Evolutionary conservation across 345 rosid genomes (phyloP), one percentile per base, ranked within the genome.

Genomic region (Capsella bursapastoris): DNA sequence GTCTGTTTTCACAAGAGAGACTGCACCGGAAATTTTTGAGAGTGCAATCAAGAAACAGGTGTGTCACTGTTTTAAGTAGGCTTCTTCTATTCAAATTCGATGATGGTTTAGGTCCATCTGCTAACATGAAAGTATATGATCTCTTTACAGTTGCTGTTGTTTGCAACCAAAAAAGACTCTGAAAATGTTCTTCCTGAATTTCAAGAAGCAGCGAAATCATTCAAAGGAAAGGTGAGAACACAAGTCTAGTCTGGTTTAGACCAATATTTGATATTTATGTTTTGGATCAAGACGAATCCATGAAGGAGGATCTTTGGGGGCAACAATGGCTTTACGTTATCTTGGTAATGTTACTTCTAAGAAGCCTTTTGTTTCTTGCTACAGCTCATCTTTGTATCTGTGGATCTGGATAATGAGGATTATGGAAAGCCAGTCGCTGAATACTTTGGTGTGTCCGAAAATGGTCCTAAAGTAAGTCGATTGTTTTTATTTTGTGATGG

Each of bases 1-100:
- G 74, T 87, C 93, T 52, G 72, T 75, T 57, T 90, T 92, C 75
- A 90, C 96, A 11, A 83, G 85, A 84, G 99, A 95, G 80, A 88
- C 48, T 74, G 96, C 94, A 31, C 83, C 93, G 2, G 72, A 82
- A 47, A 82, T 95, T 70, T 95, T 95, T 68, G 99, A 95, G 79
- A 95, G 94, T 74, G 58, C 82, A 74, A 84, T 95, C 69, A 95
- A 90, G 87, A 92, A 90, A 78, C 99, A 92, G 98, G 97, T 88
- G 47, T 61, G 71, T 40, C 27, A 13, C 5, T 61, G 49, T 9
- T 61, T 74, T 22, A 27, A 35, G 16, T 68, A 50, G 45, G 45
- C 32, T 29, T 40, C 71, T 67, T 34, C 37, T n/a, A 22, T 55
- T 55, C 8, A 41, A 38, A 8, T 63, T 9, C 4, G 3, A 12